Conservation (phyloP, 2,329 filamentous ascomycete species). For the Fusarium anthophilum region DNA sequence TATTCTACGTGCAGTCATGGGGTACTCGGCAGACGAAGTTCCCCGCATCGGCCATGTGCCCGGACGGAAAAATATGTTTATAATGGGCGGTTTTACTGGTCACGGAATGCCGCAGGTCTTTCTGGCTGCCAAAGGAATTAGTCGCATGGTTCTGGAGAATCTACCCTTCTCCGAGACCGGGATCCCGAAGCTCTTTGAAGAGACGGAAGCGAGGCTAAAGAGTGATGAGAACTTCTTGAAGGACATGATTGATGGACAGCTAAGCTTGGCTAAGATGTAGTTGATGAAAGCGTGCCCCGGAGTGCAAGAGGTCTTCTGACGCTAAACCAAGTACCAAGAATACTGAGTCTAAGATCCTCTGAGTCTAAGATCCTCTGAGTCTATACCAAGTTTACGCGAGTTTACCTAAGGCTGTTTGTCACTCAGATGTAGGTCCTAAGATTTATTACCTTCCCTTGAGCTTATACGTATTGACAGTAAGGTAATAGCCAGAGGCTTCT, state of each 20-base stretch:
- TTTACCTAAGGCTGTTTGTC: too few species aligned
- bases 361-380: too few species aligned
- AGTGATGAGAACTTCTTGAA: background rate
- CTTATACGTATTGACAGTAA: too few species aligned
- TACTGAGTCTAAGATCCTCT: too few species aligned
- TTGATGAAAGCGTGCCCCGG: too few species aligned
- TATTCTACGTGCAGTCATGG: background rate
- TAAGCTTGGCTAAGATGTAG: background rate
- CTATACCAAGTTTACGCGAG: too few species aligned
- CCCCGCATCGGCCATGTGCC: background rate
- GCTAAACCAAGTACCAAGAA: too few species aligned
- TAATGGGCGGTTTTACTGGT: constrained; percentile 47
- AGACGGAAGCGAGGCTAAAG: background rate
- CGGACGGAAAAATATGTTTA: constrained; percentile 45
- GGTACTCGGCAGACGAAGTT: background rate
- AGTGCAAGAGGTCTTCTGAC: too few species aligned
- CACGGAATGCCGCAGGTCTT: constrained; percentile 62
- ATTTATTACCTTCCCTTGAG: fast-evolving
- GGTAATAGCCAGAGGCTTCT: too few species aligned
- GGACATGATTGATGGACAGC: background rate
- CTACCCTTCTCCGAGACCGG: background rate
- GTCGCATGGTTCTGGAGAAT: background rate
- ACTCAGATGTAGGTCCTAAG: fast-evolving
- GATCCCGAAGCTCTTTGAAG: background rate
- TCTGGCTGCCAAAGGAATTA: constrained; percentile 38